Evolutionary conservation across 805 yeast genomes (phyloP), one percentile per base, ranked within the genome.

Genomic region (Cephaloascus albidus): DNA sequence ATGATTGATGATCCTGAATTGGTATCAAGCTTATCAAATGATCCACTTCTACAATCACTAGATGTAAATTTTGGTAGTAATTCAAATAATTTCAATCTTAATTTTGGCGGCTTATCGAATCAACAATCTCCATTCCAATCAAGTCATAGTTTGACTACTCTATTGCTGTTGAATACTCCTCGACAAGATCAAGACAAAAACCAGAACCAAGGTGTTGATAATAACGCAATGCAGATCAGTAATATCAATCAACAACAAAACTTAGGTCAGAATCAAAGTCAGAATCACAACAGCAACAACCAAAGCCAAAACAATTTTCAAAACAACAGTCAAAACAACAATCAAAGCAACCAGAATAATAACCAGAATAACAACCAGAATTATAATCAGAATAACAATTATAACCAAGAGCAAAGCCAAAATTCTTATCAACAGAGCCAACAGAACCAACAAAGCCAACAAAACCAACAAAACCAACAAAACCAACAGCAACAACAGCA

Each of bases 1-100:
- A 85, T 89, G 85, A 75, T 89, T 36, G 96, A 89, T 50, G 96
- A 88, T 53, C 85, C 89, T 0, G 85, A 79, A 38, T 61, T 80
- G 51, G 79, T 77, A 10, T 73, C 68, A 48, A 68, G 68, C 34
- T 35, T 32, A 33, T 36, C 33, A 16, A 40, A 38, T 20, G 54
- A 50, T 38, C 45, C 52, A 10, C 41, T 59, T 40, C 39, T 58
- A 33, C 48, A 47, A 16, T 18, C 34, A 18, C 23, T 20, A 33
- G 26, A 32, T 12, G 20, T 18, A 31, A 23, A 15, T 20, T 18
- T 15, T 27, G 20, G 17, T 16, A 16, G 6, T 19, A 12, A 15
- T 28, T 26, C 12, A 17, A 20, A 50, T 30, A 23, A 23, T 18
- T 33, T 33, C 35, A 43, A 36, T 19, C 37, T 38, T 38, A 41